These are phyloP conservation scores for Penium margaritaceum DNA, from an alignment of 139 green algal genomes.

Conservation along the genomic window DNA sequence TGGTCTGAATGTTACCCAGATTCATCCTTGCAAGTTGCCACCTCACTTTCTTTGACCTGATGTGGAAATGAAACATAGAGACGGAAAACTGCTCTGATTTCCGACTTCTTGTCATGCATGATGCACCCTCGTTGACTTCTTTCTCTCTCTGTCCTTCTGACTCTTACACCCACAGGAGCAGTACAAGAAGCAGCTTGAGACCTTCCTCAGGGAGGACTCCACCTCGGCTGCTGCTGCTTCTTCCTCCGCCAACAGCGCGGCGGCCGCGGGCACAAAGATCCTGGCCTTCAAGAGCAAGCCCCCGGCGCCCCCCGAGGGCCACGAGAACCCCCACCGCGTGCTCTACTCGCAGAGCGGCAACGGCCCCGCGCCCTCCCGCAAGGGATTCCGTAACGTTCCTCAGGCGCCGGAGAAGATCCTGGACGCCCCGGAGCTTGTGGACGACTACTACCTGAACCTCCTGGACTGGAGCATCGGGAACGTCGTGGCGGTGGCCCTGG, in stretches of 20 bases:
- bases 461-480: slow-evolving; percentile 85
- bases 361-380: too few species aligned
- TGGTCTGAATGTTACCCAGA: too few species aligned
- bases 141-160: background rate
- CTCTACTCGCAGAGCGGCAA: too few species aligned
- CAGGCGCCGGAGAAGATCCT: slow-evolving; percentile 77
- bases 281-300: slow-evolving; percentile 3
- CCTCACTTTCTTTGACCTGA: too few species aligned
- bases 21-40: too few species aligned
- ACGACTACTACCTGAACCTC: slow-evolving; percentile 99
- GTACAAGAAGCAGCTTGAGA: slow-evolving; percentile 76
- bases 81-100: too few species aligned
- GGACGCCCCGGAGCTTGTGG: slow-evolving; percentile 87
- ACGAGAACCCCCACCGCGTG: slow-evolving; percentile 1
- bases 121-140: background rate
- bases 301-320: slow-evolving; percentile 19
- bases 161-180: slow-evolving; percentile 43
- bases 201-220: slow-evolving; percentile 30
- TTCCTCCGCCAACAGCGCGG: slow-evolving; percentile 4
- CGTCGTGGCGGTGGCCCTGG: slow-evolving; percentile 78
- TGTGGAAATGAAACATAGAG: too few species aligned
- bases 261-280: slow-evolving; percentile 1
- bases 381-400: slow-evolving; percentile 19
- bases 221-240: too few species aligned
- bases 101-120: background rate